Conservation (phyloP, 306 rosid species). For the Dryas alaskensis region DNA sequence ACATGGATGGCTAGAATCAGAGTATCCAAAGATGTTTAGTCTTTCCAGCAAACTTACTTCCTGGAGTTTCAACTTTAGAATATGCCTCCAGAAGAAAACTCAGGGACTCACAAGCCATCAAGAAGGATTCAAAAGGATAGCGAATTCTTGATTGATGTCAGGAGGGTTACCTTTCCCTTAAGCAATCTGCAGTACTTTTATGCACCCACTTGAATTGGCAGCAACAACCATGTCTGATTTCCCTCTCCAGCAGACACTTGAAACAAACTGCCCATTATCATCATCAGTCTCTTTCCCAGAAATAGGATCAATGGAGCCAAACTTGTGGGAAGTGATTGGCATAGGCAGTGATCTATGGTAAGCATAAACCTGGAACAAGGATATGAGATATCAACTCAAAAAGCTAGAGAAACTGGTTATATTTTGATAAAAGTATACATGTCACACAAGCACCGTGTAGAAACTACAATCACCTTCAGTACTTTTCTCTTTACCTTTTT, state of each 20-base stretch:
- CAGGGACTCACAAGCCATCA: constrained; percentile 15
- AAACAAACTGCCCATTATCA: constrained; percentile 81
- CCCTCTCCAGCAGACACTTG: constrained; percentile 95
- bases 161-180: constrained; percentile 32
- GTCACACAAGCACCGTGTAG: not conserved
- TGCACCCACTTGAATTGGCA: constrained; percentile 88
- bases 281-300: constrained; percentile 86
- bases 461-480: not conserved
- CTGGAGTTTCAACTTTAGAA: constrained; percentile 19
- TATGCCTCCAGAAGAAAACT: constrained; percentile 20
- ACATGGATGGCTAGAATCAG: constrained; percentile 24
- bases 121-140: constrained; percentile 4
- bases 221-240: constrained; percentile 80
- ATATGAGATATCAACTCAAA: constrained; percentile 8
- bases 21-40: constrained; percentile 14
- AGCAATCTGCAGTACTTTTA: constrained; percentile 80
- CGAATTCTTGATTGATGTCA: constrained; percentile 11
- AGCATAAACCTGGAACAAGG: constrained; percentile 65
- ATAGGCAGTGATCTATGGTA: constrained; percentile 77
- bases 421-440: not conserved
- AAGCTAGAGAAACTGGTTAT: not conserved
- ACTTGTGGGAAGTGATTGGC: constrained; percentile 82
- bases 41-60: constrained; percentile 12
- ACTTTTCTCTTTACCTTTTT: not conserved
- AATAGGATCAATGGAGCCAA: constrained; percentile 79